These are phyloP conservation scores for Arctium lappa DNA, from an alignment of 129 eudicot species.

Conservation along the genomic window DNA sequence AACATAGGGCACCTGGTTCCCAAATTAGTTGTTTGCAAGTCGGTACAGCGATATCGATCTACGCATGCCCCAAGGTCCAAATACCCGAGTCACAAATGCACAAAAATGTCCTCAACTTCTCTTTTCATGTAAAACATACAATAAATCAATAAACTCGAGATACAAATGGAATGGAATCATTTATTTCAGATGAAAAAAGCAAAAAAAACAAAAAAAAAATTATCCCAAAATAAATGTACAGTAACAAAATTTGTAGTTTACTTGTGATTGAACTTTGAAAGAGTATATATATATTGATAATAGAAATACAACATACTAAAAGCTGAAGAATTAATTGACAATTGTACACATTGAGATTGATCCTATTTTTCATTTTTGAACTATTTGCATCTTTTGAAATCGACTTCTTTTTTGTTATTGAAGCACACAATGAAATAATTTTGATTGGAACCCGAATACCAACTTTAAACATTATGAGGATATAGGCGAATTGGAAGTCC, in stretches of 20 bases:
- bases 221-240: too few species aligned
- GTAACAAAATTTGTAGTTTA: too few species aligned
- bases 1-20: too few species aligned
- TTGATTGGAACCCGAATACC: neutral
- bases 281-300: neutral
- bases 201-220: too few species aligned
- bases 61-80: neutral
- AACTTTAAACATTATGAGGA: slow-evolving; percentile 8
- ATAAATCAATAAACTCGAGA: neutral
- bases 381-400: neutral
- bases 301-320: neutral
- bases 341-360: neutral
- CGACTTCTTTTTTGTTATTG: neutral
- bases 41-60: neutral
- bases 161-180: neutral
- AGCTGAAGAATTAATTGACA: neutral
- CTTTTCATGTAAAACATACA: neutral
- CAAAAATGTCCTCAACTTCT: neutral
- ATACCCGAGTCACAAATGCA: neutral
- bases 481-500: slow-evolving; percentile 30
- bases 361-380: neutral
- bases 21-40: neutral
- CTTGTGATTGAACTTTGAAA: too few species aligned
- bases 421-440: neutral
- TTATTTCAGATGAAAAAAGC: neutral